These are phyloP conservation scores for Calvatia gigantea DNA, from an alignment of 768 basidiomycete species.

Conservation along the genomic window DNA sequence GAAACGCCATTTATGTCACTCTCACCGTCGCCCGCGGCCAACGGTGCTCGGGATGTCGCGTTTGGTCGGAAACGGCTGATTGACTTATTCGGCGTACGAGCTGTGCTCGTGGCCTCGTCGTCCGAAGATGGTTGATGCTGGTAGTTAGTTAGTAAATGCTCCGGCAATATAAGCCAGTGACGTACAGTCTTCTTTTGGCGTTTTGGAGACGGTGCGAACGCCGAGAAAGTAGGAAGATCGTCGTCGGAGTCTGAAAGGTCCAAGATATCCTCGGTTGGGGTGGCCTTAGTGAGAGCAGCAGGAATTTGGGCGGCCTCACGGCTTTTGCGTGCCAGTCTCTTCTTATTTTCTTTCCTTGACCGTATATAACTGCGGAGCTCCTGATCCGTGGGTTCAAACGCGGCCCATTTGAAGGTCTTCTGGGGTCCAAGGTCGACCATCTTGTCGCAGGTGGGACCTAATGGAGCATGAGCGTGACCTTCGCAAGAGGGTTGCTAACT, in stretches of 20 bases:
- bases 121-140: constrained; percentile 1
- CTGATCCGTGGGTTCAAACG: constrained; percentile 66
- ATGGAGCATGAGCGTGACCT: neutral
- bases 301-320: constrained; percentile 21
- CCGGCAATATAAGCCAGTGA: constrained; percentile 17
- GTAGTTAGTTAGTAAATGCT: neutral
- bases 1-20: constrained; percentile 29
- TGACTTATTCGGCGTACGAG: constrained; percentile 11
- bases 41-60: neutral
- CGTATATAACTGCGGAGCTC: constrained; percentile 44
- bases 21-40: neutral
- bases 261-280: constrained; percentile 21
- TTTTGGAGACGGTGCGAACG: constrained; percentile 11
- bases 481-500: constrained; percentile 16
- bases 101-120: neutral
- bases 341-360: constrained; percentile 28
- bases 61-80: constrained; percentile 12
- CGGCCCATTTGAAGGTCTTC: constrained; percentile 56
- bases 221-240: constrained; percentile 47
- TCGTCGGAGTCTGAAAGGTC: constrained; percentile 43
- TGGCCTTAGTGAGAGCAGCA: constrained; percentile 20
- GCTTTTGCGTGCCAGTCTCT: constrained; percentile 13
- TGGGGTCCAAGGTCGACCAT: constrained; percentile 51
- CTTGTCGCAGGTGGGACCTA: constrained; percentile 68
- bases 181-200: neutral